phyloP scores from a whole-genome alignment of 495 filamentous ascomycete species.

The Podospora fimiseda region DNA sequence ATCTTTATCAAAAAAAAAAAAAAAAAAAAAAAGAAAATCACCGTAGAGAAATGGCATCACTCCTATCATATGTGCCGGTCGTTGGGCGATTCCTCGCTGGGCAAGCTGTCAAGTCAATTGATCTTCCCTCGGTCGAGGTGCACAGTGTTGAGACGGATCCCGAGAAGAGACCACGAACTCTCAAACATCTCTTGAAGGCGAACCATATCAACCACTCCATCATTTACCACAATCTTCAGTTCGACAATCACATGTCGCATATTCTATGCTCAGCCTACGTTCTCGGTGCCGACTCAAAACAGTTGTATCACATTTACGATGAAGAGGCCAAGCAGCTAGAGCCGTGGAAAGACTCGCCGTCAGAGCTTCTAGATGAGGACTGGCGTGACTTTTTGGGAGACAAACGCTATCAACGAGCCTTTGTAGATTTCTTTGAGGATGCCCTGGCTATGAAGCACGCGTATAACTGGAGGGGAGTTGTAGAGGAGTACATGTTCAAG shows the following conservation, averaged over 20 bases:
- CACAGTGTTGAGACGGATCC: constrained; percentile 71
- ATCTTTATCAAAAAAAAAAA: neutral
- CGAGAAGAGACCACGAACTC: constrained; percentile 70
- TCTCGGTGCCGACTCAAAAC: constrained; percentile 63
- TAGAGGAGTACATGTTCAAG: constrained; percentile 67
- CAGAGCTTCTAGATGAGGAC: constrained; percentile 72
- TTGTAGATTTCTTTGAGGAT: constrained; percentile 89
- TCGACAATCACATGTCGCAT: constrained; percentile 85
- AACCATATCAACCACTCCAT: constrained; percentile 90
- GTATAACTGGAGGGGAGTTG: constrained; percentile 79
- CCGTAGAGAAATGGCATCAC: constrained; percentile 38
- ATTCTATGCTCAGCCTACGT: constrained; percentile 79
- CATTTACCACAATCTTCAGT: constrained; percentile 67
- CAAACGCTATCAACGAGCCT: constrained; percentile 77
- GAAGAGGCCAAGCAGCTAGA: constrained; percentile 62
- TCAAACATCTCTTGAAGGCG: constrained; percentile 82
- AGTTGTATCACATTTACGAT: constrained; percentile 76
- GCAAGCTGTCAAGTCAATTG: constrained; percentile 39
- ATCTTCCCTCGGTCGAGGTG: constrained; percentile 62
- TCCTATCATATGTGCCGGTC: constrained; percentile 45
- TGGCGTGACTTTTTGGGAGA: constrained; percentile 82
- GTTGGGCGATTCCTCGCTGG: constrained; percentile 37
- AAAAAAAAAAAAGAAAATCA: too few species aligned
- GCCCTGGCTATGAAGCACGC: constrained; percentile 60
- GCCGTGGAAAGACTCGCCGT: constrained; percentile 77